phyloP scores from a whole-genome alignment of 2,329 filamentous ascomycete genomes.

The Pestalotiopsis sp. region DNA sequence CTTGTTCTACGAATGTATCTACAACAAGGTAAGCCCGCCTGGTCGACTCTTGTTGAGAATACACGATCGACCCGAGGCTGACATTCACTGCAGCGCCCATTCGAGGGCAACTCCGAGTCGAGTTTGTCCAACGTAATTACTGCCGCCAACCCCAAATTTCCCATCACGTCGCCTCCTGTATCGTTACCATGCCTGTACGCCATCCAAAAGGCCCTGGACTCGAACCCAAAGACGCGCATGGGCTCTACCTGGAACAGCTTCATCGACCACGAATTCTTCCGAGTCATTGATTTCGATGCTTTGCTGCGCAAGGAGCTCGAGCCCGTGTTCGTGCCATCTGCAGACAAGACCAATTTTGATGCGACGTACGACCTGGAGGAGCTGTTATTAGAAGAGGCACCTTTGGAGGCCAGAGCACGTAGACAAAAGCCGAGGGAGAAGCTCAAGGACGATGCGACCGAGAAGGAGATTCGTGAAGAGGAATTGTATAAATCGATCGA shows the following conservation, averaged over 20 bases:
- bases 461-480: conserved; percentile 92
- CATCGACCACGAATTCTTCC: conserved; percentile 87
- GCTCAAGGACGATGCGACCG: conserved; percentile 90
- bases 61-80: conserved; percentile 24
- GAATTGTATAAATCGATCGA: conserved; percentile 95
- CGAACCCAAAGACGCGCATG: conserved; percentile 78
- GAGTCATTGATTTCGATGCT: conserved; percentile 78
- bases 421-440: conserved; percentile 92
- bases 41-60: neutral
- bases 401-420: conserved; percentile 86
- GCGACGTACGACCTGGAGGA: conserved; percentile 98
- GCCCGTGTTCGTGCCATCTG: conserved; percentile 89
- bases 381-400: conserved; percentile 88
- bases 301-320: conserved; percentile 86
- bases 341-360: conserved; percentile 98
- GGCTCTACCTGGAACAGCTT: conserved; percentile 88
- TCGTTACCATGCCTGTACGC: conserved; percentile 87
- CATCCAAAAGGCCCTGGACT: conserved; percentile 80
- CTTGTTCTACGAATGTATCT: conserved; percentile 99
- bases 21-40: conserved; percentile 76
- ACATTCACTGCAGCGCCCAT: conserved; percentile 70
- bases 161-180: conserved; percentile 90
- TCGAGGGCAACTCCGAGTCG: conserved; percentile 86
- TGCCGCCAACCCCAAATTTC: conserved; percentile 81
- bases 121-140: conserved; percentile 79